These are phyloP conservation scores for Jacaranda mimosifolia DNA, from an alignment of 257 asterid genomes.

Conservation along the genomic window DNA sequence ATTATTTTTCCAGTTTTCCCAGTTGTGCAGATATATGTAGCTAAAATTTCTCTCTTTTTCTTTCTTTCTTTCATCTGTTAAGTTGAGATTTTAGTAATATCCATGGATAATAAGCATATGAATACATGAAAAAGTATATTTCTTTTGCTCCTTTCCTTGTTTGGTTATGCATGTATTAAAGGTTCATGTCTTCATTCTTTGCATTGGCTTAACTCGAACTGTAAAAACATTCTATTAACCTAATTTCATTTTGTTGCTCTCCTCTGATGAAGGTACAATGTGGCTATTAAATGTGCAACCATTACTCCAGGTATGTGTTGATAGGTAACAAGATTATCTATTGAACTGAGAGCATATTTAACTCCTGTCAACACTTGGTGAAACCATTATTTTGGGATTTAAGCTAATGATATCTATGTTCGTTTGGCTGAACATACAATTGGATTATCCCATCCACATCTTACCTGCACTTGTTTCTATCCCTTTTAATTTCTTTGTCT, in stretches of 20 bases:
- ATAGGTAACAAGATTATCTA: conserved; percentile 25
- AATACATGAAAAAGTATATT: background rate
- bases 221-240: background rate
- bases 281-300: conserved; percentile 90
- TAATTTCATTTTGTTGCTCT: conserved; percentile 13
- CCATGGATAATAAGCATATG: background rate
- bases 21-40: no score
- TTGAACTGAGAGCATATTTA: conserved; percentile 1
- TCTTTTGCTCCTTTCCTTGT: background rate
- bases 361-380: conserved; percentile 15
- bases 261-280: conserved; percentile 64
- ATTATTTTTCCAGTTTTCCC: no score
- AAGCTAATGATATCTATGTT: conserved; percentile 19
- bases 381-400: conserved; percentile 24
- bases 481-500: background rate
- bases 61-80: background rate
- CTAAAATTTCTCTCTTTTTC: no score
- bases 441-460: conserved; percentile 15
- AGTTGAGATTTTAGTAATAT: background rate
- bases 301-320: conserved; percentile 75
- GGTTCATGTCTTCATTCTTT: background rate
- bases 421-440: conserved; percentile 7
- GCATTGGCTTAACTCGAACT: background rate
- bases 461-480: conserved; percentile 23
- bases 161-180: background rate